phyloP scores from a whole-genome alignment of 768 basidiomycete species.

The Vararia minispora region DNA sequence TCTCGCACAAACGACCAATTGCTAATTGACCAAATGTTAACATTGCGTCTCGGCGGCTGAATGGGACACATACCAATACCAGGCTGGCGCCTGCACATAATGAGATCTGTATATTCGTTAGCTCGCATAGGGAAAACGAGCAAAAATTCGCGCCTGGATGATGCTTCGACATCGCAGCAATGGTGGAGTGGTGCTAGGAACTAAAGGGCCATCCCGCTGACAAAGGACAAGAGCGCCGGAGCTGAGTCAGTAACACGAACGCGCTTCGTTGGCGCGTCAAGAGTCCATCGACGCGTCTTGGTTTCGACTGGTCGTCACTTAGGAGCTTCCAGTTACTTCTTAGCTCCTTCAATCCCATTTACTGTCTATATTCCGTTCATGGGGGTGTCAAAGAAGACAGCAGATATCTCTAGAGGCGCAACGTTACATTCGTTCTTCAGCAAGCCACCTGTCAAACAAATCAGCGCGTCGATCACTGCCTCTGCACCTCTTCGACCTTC shows the following conservation, averaged over 20 bases:
- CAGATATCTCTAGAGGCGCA: not conserved
- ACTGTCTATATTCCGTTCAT: too few relatives aligned
- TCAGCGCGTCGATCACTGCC: constrained; percentile 1
- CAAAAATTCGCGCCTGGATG: constrained; percentile 19
- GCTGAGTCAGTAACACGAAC: too few relatives aligned
- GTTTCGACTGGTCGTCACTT: too few relatives aligned
- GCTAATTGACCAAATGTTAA: constrained; percentile 35
- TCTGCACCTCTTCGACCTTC: not conserved
- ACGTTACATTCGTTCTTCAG: constrained; percentile 10
- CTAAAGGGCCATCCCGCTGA: too few relatives aligned
- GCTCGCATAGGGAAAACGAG: not conserved
- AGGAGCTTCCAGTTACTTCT: too few relatives aligned
- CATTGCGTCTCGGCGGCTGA: not conserved
- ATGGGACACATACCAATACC: constrained; percentile 66
- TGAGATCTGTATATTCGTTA: constrained; percentile 53
- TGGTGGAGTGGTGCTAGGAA: too few relatives aligned
- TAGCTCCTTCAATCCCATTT: too few relatives aligned
- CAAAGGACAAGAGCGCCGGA: too few relatives aligned
- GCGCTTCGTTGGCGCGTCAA: too few relatives aligned
- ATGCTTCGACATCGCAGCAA: constrained; percentile 23
- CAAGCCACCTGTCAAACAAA: constrained; percentile 1
- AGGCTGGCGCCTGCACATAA: constrained; percentile 96
- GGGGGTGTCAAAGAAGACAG: too few relatives aligned
- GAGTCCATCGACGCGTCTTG: too few relatives aligned
- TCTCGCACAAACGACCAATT: constrained; percentile 96